Evolutionary conservation across 192 early-diverging fungal species (phyloP), one percentile per base, ranked within the genome.

Genomic region (Umbelopsis sp.): DNA sequence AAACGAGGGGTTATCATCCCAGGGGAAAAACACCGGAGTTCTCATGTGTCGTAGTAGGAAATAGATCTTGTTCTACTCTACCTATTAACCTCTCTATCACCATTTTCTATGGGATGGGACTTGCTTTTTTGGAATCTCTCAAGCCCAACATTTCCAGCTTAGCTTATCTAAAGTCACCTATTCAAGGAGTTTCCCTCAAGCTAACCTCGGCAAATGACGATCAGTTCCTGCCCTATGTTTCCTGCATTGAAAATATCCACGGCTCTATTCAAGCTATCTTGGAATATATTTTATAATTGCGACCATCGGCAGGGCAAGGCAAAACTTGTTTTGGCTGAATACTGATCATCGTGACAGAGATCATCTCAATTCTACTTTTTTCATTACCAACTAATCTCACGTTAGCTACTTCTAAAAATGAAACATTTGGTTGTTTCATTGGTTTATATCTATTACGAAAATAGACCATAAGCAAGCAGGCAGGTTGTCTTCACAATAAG

Each of bases 21-120:
- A 62, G 56, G 56, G 56, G 56, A 59, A 38, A n/a, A 38, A 41
- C 26, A 8, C 56, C 56, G 56, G 56, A 62, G 56, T 62, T 62
- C 29, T 32, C 31, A 32, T 62, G 52, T 26, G 56, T 62, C 32
- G 56, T 32, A 62, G 56, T 29, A 32, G 26, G 38, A 41, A 41
- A 41, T 41, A 6, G 4, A 41, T 41, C 38, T 41, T 41, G 38
- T 11, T 41, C 36, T 38, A 38, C 36, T 38, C n/a, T 38, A 8
- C 36, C 36, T 11, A 11, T 41, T 41, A 41, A 11, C 38, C 12
- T 41, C 4, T 41, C 5, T 11, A n/a, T n/a, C n/a, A n/a, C n/a
- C n/a, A n/a, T n/a, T n/a, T n/a, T 41, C 38, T 41, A 41, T 11
- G 1, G 8, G 7, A 41, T 8, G 36, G 5, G 38, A 41, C 38